Evolutionary conservation across 1,284 basidiomycete genomes (phyloP).

Genomic region (Inonotus obliquus): DNA sequence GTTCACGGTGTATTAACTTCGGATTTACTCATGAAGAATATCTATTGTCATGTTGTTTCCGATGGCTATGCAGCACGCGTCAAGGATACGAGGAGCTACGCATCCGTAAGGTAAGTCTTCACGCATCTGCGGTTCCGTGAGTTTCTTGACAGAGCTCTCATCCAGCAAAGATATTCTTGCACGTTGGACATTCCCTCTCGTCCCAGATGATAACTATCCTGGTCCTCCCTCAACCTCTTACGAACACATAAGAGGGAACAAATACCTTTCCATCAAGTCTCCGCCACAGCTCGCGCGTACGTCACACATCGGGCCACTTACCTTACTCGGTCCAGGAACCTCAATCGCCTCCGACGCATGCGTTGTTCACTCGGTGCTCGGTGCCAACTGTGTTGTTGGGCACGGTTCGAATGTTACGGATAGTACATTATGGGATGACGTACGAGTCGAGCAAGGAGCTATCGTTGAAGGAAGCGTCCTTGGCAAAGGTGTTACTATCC

Average conservation of each 20-base stretch:
- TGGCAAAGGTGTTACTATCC: slow-evolving; percentile 70
- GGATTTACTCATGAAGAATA: slow-evolving; percentile 93
- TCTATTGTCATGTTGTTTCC: slow-evolving; percentile 83
- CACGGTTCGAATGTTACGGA: slow-evolving; percentile 57
- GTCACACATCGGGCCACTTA: slow-evolving; percentile 79
- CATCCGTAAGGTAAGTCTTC: slow-evolving; percentile 65
- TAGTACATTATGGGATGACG: slow-evolving; percentile 82
- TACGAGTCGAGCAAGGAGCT: slow-evolving; percentile 73
- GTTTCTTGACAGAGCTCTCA: background rate
- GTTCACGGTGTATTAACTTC: slow-evolving; percentile 96
- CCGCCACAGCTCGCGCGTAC: slow-evolving; percentile 34
- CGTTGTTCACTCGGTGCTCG: slow-evolving; percentile 71
- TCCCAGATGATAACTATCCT: slow-evolving; percentile 90
- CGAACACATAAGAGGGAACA: slow-evolving; percentile 80
- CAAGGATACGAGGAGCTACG: slow-evolving; percentile 86
- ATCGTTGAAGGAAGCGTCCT: slow-evolving; percentile 75
- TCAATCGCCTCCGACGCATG: slow-evolving; percentile 59
- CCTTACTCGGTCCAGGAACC: slow-evolving; percentile 73
- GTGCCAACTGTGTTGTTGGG: slow-evolving; percentile 67
- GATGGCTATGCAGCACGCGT: slow-evolving; percentile 88
- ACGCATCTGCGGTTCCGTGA: background rate
- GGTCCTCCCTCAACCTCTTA: slow-evolving; percentile 62
- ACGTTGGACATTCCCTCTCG: slow-evolving; percentile 91
- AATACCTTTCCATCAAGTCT: slow-evolving; percentile 60
- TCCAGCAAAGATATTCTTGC: slow-evolving; percentile 85